phyloP scores from a whole-genome alignment of 2,329 filamentous ascomycete genomes.

The Aspergillus intermedius region DNA sequence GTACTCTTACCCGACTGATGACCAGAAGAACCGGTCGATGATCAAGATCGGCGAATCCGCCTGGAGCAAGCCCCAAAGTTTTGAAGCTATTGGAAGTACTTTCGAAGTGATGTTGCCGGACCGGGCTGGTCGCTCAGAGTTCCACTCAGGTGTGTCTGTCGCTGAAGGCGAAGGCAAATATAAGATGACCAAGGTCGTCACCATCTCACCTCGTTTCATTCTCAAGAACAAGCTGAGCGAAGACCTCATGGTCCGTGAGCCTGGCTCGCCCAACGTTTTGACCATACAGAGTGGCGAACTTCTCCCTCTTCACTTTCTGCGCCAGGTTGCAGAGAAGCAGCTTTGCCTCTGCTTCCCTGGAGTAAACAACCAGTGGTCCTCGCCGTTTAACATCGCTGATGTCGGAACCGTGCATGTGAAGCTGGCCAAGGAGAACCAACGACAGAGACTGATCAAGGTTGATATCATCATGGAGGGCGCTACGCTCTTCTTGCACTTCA shows the following conservation, averaged over 20 bases:
- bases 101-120: conserved; percentile 81
- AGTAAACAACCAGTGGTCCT: conserved; percentile 94
- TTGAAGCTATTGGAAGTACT: conserved; percentile 92
- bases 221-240: conserved; percentile 89
- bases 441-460: conserved; percentile 78
- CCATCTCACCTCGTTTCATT: conserved; percentile 84
- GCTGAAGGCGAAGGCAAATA: conserved; percentile 93
- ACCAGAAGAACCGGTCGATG: conserved; percentile 82
- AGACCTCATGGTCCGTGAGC: conserved; percentile 82
- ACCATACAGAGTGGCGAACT: conserved; percentile 70
- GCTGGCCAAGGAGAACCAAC: conserved; percentile 80
- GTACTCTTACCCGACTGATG: conserved; percentile 87
- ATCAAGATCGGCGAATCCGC: conserved; percentile 82
- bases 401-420: conserved; percentile 90
- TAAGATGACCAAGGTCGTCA: conserved; percentile 93
- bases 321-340: conserved; percentile 76
- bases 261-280: conserved; percentile 80
- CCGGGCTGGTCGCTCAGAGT: conserved; percentile 64
- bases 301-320: conserved; percentile 82
- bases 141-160: conserved; percentile 84
- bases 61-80: conserved; percentile 97
- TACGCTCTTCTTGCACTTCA: conserved; percentile 88
- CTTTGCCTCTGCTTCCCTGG: conserved; percentile 88
- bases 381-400: conserved; percentile 95
- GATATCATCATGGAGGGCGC: conserved; percentile 89